These are phyloP conservation scores for Lasiosphaeris hirsuta DNA, from an alignment of 495 filamentous ascomycete genomes.

Conservation along the genomic window DNA sequence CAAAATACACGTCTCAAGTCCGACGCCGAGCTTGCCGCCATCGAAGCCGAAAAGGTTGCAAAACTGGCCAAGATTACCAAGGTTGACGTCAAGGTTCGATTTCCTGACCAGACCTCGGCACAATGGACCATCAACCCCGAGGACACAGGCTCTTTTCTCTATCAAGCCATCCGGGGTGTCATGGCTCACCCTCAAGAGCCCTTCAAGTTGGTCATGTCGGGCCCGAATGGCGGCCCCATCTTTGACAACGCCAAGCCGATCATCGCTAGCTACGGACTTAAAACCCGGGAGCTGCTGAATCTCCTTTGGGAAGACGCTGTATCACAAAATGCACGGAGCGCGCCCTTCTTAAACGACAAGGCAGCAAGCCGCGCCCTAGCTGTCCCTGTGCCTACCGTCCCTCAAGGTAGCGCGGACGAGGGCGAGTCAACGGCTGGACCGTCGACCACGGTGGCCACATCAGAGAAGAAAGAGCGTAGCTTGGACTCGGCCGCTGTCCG, in stretches of 20 bases:
- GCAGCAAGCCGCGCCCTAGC: slow-evolving; percentile 64
- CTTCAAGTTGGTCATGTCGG: slow-evolving; percentile 48
- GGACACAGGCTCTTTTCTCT: slow-evolving; percentile 63
- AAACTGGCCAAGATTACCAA: slow-evolving; percentile 60
- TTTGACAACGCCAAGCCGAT: slow-evolving; percentile 48
- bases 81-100: slow-evolving; percentile 76
- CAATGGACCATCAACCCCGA: slow-evolving; percentile 58
- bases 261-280: slow-evolving; percentile 68
- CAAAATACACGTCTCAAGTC: slow-evolving; percentile 68
- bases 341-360: slow-evolving; percentile 62
- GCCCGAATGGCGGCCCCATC: slow-evolving; percentile 26
- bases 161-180: slow-evolving; percentile 58
- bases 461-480: slow-evolving; percentile 46
- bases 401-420: slow-evolving; percentile 42
- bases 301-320: slow-evolving; percentile 69
- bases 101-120: slow-evolving; percentile 77
- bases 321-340: slow-evolving; percentile 42
- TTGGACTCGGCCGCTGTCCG: slow-evolving; percentile 32
- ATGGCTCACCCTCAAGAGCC: slow-evolving; percentile 45
- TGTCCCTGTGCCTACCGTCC: slow-evolving; percentile 49
- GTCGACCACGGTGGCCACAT: slow-evolving; percentile 38
- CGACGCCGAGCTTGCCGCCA: slow-evolving; percentile 61
- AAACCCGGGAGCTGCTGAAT: slow-evolving; percentile 67
- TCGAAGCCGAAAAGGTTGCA: slow-evolving; percentile 55
- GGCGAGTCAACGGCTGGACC: slow-evolving; percentile 23